Evolutionary conservation across 306 rosid species (phyloP), one percentile per base, ranked within the genome.

Genomic region (Fagus sylvatica): DNA sequence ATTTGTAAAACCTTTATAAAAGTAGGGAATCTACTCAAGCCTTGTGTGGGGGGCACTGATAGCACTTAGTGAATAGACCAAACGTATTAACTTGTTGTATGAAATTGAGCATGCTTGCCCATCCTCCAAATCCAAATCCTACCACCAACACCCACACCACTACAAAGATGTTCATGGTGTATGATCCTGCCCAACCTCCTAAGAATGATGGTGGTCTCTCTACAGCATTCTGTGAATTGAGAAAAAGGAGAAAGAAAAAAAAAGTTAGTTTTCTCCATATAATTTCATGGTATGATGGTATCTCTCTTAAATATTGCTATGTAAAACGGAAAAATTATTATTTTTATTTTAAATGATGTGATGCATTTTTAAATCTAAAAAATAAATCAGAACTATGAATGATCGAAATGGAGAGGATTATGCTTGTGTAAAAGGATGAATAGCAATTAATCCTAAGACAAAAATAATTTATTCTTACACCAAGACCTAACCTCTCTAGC

Each of bases 101-200:
- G 86, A 94, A 94, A 82, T 94, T 94, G 66, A 94, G 83, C 89
- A 89, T 89, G 83, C 98, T 94, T 76, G 98, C 97, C 96, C 97
- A 94, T 64, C 98, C 98, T 84, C 98, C 98, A 73, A 94, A 92
- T 32, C 97, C 98, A 87, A 94, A 94, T 79, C 98, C 98, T 78
- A 92, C 91, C 64, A 94, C 89, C 77, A 87, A 86, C 28, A 94
- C 98, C 98, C 98, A 94, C 1, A 77, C 95, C 74, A 91, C 98
- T 75, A 94, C 98, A 76, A 94, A 94, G 37, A 76, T 84, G 76
- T 94, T 94, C 82, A 92, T 54, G 6, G 87, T 82, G 88, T 88
- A 94, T 16, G 74, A 69, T 71, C 98, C 98, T 69, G 85, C 87
- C 97, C 98, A 94, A 0, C 98, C 97, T 85, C 98, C 98, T 57